Base-by-base conservation (phyloP, 805 yeast species). In the Starmerella khaoyaiensis region DNA sequence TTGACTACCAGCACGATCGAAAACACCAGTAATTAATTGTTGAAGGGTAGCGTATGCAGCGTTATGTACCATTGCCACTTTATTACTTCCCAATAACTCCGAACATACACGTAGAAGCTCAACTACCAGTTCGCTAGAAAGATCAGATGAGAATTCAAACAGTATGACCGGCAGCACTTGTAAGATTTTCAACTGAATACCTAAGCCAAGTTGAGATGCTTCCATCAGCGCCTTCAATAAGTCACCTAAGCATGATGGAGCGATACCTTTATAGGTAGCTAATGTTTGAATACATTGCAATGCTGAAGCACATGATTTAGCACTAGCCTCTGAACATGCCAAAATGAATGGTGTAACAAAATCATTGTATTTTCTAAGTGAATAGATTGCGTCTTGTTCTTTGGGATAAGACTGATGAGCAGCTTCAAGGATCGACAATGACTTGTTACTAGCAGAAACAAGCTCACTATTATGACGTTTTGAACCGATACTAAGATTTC, bases 21-120 rank as follows among this genome's bases (percentile, higher is more conserved):
- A 87, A 0, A 84, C 69, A 21, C 79, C 72, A 25, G 79, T 72
- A 31, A 84, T 68, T 29, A 90, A 60, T 55, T 90, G 97, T 45
- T 84, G 93, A 31, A 84, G 67, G 3, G 97, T 83, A 2, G 97
- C 98, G 34, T 82, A 75, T 0, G 97, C 95, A 0, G 97, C 81
- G 50, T 84, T 86, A 11, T 73, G 67, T 4, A 90, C 94, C 48
- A 81, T 80, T 0, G 79, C 72, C 4, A 76, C 69, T 48, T 79
- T 78, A 43, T 73, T 78, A 11, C 74, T 67, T 11, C 72, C 61
- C 39, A 81, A 84, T 34, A 90, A 64, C 23, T 73, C 68, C 0
- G 90, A 69, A 53, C 94, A 81, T 2, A 87, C 72, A 17, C 64
- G 61, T 16, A 87, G 59, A 10, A 82, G 57, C 43, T 71, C 71